Evolutionary conservation across 352 stramenopile genomes (phyloP).

Genomic region (Globisporangium abappressorium): DNA sequence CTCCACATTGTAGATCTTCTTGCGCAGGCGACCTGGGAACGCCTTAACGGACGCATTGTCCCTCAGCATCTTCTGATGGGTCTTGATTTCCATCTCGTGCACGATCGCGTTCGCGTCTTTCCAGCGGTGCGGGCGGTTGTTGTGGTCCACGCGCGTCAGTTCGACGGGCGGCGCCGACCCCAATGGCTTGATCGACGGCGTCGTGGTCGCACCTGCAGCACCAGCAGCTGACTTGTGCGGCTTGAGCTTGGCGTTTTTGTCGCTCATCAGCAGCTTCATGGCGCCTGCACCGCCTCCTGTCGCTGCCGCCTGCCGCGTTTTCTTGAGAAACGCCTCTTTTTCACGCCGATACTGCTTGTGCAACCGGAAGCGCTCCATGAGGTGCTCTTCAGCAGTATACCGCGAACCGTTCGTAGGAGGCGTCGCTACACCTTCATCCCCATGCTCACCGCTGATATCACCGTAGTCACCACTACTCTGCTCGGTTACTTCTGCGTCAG

Average conservation of each 20-base stretch:
- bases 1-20: conserved; percentile 37
- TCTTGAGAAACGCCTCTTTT: conserved; percentile 59
- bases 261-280: conserved; percentile 20
- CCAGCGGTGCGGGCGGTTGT: conserved; percentile 85
- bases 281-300: conserved; percentile 21
- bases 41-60: conserved; percentile 43
- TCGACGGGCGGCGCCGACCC: conserved; percentile 30
- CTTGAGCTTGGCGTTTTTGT: background rate
- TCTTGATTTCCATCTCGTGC: conserved; percentile 57
- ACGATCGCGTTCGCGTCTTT: conserved; percentile 70
- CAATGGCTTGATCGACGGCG: background rate
- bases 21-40: conserved; percentile 59
- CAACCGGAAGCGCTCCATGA: conserved; percentile 70
- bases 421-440: background rate
- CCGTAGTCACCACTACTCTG: background rate
- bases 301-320: conserved; percentile 42
- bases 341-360: conserved; percentile 77
- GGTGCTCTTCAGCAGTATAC: conserved; percentile 37
- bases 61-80: conserved; percentile 55
- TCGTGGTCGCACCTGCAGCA: background rate
- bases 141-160: conserved; percentile 75
- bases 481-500: background rate
- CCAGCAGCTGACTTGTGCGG: background rate
- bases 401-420: background rate
- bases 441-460: background rate